phyloP scores from a whole-genome alignment of 768 basidiomycete genomes.

The Calocera cornea region DNA sequence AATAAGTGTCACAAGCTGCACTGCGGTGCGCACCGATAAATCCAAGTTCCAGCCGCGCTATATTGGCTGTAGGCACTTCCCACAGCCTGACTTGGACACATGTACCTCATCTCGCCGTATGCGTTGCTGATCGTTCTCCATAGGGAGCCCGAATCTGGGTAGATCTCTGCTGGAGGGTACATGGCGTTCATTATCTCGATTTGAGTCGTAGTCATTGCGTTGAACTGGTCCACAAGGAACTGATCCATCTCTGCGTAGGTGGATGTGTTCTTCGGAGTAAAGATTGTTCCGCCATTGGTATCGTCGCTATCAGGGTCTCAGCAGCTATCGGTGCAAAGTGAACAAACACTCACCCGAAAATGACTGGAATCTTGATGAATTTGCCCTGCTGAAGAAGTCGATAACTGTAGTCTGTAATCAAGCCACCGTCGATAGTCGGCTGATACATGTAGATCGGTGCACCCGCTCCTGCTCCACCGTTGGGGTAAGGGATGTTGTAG shows the following conservation, averaged over 20 bases:
- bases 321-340: not conserved
- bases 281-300: not conserved
- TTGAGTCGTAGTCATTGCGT: not conserved
- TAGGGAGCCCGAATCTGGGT: not conserved
- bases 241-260: not conserved
- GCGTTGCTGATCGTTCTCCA: conserved; percentile 3
- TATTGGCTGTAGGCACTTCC: not conserved
- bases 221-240: not conserved
- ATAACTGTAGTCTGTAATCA: not conserved
- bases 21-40: not conserved
- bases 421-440: not conserved
- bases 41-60: not conserved
- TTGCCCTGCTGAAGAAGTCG: not conserved
- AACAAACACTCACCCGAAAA: not conserved
- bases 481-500: not conserved
- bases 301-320: not conserved
- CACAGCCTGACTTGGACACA: not conserved
- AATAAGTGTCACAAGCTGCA: not conserved
- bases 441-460: not conserved
- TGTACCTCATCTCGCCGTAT: not conserved
- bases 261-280: not conserved
- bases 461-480: not conserved
- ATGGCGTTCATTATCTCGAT: not conserved
- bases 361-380: not conserved
- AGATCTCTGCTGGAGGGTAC: not conserved